Evolutionary conservation across 139 green algal genomes (phyloP).

Genomic region (Penium margaritaceum): DNA sequence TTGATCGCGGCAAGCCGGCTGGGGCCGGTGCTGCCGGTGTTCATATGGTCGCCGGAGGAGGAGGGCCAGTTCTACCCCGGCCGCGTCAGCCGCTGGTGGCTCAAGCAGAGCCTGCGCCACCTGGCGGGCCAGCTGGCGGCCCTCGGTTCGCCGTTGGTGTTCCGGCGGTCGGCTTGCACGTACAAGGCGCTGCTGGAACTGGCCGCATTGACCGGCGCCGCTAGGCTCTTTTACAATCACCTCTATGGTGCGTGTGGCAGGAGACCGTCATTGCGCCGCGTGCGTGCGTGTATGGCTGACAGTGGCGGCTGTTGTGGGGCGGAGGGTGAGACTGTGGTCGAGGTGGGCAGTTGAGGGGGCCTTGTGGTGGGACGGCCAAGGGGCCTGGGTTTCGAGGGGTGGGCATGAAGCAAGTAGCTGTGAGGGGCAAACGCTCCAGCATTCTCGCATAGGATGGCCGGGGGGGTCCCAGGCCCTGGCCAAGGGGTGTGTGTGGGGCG

Average conservation of each 20-base stretch:
- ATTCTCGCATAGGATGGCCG: too few relatives aligned
- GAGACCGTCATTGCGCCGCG: not conserved
- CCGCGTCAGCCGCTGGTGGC: conserved; percentile 36
- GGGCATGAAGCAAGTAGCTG: too few relatives aligned
- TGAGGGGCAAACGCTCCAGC: too few relatives aligned
- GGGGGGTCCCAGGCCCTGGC: too few relatives aligned
- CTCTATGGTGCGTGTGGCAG: conserved; percentile 63
- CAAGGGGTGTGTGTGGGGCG: too few relatives aligned
- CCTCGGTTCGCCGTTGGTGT: conserved; percentile 65
- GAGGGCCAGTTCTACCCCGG: conserved; percentile 88
- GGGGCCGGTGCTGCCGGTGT: conserved; percentile 62
- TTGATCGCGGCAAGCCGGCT: conserved; percentile 29
- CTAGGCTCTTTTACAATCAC: conserved; percentile 81
- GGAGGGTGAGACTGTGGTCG: too few relatives aligned
- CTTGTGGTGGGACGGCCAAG: too few relatives aligned
- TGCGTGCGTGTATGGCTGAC: not conserved
- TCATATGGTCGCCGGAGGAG: conserved; percentile 81
- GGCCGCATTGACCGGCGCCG: conserved; percentile 51
- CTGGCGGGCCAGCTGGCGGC: conserved; percentile 54
- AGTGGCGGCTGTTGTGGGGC: not conserved
- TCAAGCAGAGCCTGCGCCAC: conserved; percentile 52
- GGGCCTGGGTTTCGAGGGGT: too few relatives aligned
- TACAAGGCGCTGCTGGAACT: conserved; percentile 53
- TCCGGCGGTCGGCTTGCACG: conserved; percentile 55
- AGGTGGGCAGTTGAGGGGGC: too few relatives aligned